Conservation (phyloP, 164 flowering plant species). For the Tetrastigma voinierianum region DNA sequence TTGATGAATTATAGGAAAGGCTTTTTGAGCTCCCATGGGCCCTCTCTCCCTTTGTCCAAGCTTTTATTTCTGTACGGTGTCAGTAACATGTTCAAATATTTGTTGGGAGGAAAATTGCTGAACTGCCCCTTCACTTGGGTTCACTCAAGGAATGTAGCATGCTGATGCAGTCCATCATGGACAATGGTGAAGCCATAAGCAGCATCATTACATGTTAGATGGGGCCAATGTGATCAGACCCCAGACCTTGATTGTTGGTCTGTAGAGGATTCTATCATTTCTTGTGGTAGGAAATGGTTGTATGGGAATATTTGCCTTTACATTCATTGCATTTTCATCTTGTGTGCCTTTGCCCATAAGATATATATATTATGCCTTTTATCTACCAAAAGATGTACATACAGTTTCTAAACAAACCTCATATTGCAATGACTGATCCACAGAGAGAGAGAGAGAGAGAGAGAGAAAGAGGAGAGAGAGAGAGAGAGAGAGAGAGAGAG, state of each 20-base stretch:
- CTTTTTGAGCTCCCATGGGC: constrained; percentile 15
- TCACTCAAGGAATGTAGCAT: constrained; percentile 3
- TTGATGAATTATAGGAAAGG: constrained; percentile 15
- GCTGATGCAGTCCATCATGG: not conserved
- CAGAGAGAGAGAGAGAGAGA: constrained; percentile 2
- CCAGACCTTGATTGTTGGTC: too few species aligned
- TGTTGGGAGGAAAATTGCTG: constrained; percentile 14
- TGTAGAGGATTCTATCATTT: too few species aligned
- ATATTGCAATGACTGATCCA: not conserved
- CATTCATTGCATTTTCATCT: too few species aligned
- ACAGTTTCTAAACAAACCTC: too few species aligned
- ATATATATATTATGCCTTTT: too few species aligned
- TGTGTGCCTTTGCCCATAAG: too few species aligned
- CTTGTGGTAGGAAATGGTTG: too few species aligned
- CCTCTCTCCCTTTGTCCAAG: constrained; percentile 15
- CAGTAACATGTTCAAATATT: constrained; percentile 23
- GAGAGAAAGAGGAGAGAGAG: too few species aligned
- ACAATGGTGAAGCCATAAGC: not conserved
- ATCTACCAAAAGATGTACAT: too few species aligned
- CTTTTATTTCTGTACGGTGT: constrained; percentile 15
- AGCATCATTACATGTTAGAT: not conserved
- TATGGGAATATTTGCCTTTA: too few species aligned
- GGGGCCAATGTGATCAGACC: not conserved
- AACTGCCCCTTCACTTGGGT: constrained; percentile 5
- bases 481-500: too few species aligned